Evolutionary conservation across 2,329 filamentous ascomycete species (phyloP).

Genomic region (Trichoderma semiorbis): DNA sequence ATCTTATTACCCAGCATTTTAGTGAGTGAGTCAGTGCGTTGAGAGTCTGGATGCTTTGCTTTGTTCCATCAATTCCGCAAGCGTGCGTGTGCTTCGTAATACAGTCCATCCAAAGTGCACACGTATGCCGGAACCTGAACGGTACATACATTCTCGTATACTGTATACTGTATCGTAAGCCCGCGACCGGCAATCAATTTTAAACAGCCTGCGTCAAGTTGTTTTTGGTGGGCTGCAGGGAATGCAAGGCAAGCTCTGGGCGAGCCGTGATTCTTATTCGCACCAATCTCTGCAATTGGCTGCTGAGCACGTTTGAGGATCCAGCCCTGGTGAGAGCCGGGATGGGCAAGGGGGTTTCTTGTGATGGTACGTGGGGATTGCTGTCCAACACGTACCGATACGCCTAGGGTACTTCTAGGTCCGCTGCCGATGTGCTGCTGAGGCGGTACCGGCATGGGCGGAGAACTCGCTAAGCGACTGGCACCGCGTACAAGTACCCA

Average conservation of each 20-base stretch:
- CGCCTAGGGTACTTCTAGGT: not conserved
- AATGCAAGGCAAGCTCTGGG: constrained; percentile 13
- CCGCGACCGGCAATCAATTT: constrained; percentile 5
- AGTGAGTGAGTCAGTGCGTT: not conserved
- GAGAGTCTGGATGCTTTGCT: not conserved
- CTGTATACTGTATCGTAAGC: not conserved
- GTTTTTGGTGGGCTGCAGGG: constrained; percentile 16
- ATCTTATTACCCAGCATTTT: not conserved
- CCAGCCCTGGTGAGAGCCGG: constrained; percentile 13
- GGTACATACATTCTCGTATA: not conserved
- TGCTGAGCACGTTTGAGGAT: constrained; percentile 8
- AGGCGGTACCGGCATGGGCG: not conserved
- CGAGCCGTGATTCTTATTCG: not conserved
- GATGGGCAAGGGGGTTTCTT: not conserved
- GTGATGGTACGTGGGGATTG: not conserved
- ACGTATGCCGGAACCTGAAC: not conserved
- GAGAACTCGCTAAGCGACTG: not conserved
- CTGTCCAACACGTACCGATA: not conserved
- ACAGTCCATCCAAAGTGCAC: not conserved
- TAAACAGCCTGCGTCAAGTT: constrained; percentile 12
- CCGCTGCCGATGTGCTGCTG: not conserved
- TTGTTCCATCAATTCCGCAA: not conserved
- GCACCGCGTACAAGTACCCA: constrained; percentile 1
- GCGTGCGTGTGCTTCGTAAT: not conserved
- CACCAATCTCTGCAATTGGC: constrained; percentile 3